Base-by-base conservation (phyloP, 805 yeast genomes). In the Sugiyamaella mastotermitis region DNA sequence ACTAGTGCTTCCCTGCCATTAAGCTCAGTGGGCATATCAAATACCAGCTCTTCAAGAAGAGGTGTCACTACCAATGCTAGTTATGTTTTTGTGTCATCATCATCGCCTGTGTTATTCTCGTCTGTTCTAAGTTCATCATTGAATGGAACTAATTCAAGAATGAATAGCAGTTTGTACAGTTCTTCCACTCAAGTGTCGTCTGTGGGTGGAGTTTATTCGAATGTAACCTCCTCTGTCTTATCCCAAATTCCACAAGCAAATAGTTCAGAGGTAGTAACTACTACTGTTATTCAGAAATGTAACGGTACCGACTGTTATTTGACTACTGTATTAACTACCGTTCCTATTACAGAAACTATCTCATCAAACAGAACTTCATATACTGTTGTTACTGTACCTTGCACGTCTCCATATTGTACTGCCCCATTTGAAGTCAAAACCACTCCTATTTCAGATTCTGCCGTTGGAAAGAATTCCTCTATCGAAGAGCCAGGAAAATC, bases 51-150 rank as follows among this genome's bases (percentile, higher is more conserved):
- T 4, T 9, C 10, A n/a, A 26, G 35, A 3, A 23, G 14, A 19
- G 16, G 31, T 13, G 13, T 17, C 6, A 28, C 40, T 9, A 6
- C 34, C 15, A 30, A 16, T 17, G 13, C 16, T 6, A 13, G 21
- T 10, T 28, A 23, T 23, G 26, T 23, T 23, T 10, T 10, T 23
- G 26, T n/a, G 26, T 23, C 26, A 23, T 10, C 26, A 10, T 23
- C 31, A 8, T 13, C 23, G 23, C 17, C 9, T 31, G 26, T 19
- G 33, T 20, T n/a, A 3, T 32, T 3, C 29, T 33, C 4, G 22
- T 28, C 9, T 38, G 33, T 3, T 36, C 46, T 14, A 36, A 45
- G 3, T 38, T 37, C 9, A 38, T 46, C 2, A 39, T 37, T 23
- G 26, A 10, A 23, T 23, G 26, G 10, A 23, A 10, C 26, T 10